Evolutionary conservation across 106 monocot genomes (phyloP).

Genomic region (Dendrobium catenatum): DNA sequence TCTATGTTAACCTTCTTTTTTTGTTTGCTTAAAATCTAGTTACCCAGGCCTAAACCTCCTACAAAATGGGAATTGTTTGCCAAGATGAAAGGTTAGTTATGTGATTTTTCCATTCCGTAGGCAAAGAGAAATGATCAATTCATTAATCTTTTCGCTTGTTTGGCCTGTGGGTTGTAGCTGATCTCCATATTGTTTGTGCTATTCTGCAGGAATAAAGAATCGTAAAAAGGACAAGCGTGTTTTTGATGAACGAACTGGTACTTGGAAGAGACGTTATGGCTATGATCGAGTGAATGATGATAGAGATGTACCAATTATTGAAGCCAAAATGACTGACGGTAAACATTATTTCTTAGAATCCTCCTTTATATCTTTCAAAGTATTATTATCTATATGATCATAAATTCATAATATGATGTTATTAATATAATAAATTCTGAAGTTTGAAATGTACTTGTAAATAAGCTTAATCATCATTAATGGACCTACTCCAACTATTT

Average conservation of each 20-base stretch:
- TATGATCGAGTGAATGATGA: constrained; percentile 96
- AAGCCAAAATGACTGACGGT: constrained; percentile 83
- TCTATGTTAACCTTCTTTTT: background rate
- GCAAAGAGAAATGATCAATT: background rate
- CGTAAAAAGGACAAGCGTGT: constrained; percentile 77
- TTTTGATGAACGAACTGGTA: constrained; percentile 73
- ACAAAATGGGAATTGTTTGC: constrained; percentile 98
- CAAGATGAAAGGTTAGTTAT: constrained; percentile 66
- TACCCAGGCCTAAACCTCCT: constrained; percentile 87
- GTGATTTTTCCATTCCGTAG: background rate
- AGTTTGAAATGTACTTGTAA: background rate
- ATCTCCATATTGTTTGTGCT: background rate
- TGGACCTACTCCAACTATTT: background rate
- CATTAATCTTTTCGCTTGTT: background rate
- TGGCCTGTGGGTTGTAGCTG: background rate
- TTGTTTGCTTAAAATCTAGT: constrained; percentile 30
- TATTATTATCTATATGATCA: background rate
- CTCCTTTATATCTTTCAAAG: background rate
- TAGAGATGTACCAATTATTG: constrained; percentile 78
- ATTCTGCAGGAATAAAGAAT: constrained; percentile 67
- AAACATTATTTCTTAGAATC: constrained; percentile 11
- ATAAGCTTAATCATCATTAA: background rate
- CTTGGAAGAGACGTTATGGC: constrained; percentile 90
- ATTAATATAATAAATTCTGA: background rate
- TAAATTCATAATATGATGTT: background rate